Evolutionary conservation across 192 early-diverging fungal genomes (phyloP).

Genomic region (Lunasporangiospora selenospora): DNA sequence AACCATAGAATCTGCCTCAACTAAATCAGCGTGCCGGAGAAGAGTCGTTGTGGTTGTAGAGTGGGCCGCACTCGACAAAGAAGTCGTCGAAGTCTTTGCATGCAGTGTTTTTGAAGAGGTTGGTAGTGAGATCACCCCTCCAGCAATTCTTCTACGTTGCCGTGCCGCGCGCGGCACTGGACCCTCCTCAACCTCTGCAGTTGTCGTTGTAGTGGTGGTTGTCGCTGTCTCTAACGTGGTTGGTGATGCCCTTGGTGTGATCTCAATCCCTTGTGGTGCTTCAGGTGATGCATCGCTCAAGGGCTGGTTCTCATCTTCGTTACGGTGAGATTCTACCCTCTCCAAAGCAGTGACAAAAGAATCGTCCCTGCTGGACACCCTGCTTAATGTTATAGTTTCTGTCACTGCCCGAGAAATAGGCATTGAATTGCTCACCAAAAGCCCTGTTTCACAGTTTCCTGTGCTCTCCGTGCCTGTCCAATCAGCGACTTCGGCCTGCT

Average conservation of each 20-base stretch:
- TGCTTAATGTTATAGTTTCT: no score
- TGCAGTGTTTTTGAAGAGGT: conserved; percentile 1
- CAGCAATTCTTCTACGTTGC: conserved; percentile 30
- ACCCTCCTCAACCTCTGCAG: background rate
- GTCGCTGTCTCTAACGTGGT: background rate
- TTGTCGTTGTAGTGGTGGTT: background rate
- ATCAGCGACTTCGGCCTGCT: background rate
- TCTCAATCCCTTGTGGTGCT: background rate
- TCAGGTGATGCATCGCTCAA: background rate
- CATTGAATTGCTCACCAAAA: no score
- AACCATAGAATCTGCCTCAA: background rate
- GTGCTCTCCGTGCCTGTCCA: no score
- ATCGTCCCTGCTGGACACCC: no score
- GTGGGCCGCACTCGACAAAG: conserved; percentile 19
- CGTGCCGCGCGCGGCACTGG: conserved; percentile 2
- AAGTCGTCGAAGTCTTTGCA: conserved; percentile 13
- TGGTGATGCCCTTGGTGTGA: background rate
- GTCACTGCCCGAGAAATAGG: no score
- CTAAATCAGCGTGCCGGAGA: background rate
- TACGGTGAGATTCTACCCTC: no score
- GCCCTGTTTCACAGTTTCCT: no score
- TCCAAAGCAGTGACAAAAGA: no score
- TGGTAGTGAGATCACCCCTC: conserved; percentile 25
- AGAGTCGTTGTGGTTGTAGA: background rate
- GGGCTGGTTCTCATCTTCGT: background rate